A percentile compares a stretch with the other conserved stretches of the same genome.
phyloP scores from a whole-genome alignment of 352 stramenopile species.

The Phytopythium litorale region DNA sequence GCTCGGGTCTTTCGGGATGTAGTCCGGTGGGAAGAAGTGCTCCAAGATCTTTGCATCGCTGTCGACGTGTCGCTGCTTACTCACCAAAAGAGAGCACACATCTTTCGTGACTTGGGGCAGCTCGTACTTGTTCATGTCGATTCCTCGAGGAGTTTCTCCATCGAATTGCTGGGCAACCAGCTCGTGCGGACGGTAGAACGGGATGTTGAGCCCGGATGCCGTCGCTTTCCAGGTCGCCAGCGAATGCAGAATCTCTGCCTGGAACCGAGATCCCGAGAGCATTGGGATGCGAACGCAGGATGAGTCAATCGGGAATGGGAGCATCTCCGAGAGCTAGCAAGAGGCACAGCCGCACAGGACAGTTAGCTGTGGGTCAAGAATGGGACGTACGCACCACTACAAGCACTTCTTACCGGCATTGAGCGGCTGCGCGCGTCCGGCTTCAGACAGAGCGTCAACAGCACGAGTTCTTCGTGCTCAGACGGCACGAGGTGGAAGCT shows the following conservation, averaged over 20 bases:
- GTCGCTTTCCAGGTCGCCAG: conserved; percentile 56
- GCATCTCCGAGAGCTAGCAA: conserved; percentile 24
- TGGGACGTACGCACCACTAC: background rate
- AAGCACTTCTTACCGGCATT: conserved; percentile 18
- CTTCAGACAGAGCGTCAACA: conserved; percentile 56
- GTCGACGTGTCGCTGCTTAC: conserved; percentile 15
- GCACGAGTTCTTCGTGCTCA: conserved; percentile 55
- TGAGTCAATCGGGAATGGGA: conserved; percentile 31
- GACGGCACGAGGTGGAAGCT: conserved; percentile 49
- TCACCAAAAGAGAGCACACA: conserved; percentile 21
- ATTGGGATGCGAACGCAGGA: conserved; percentile 45
- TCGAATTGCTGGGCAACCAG: conserved; percentile 26
- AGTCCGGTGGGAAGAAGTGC: conserved; percentile 45
- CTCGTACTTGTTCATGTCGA: conserved; percentile 11
- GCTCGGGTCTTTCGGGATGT: conserved; percentile 53
- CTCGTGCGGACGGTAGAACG: conserved; percentile 52
- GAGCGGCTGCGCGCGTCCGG: conserved; percentile 11
- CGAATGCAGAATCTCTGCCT: conserved; percentile 55
- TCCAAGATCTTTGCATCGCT: conserved; percentile 18
- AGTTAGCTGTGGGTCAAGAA: background rate
- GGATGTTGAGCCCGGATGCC: conserved; percentile 33
- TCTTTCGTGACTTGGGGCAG: conserved; percentile 13
- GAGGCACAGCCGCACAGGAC: conserved; percentile 1
- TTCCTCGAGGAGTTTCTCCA: conserved; percentile 36
- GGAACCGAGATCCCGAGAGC: conserved; percentile 55